Conservation (phyloP, 139 green algal genomes). For the Chlorella sp. region DNA sequence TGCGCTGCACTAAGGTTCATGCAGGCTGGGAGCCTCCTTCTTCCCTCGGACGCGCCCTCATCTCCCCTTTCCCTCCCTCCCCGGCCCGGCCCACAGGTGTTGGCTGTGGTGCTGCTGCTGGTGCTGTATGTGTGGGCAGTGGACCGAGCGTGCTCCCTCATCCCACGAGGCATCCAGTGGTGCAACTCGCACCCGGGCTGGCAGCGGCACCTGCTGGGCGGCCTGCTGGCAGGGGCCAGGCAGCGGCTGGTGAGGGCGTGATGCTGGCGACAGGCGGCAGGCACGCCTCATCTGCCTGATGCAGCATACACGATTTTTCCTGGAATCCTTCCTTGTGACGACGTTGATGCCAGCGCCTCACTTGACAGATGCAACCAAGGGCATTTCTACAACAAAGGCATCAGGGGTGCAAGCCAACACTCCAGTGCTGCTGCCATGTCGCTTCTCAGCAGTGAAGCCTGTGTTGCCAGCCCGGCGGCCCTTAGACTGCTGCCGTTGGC, state of each 20-base stretch:
- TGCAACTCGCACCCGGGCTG: background rate
- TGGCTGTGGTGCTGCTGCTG: background rate
- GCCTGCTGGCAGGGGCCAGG: background rate
- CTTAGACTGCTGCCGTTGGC: background rate
- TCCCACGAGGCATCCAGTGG: background rate
- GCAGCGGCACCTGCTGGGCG: background rate
- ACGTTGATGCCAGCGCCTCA: too few relatives aligned
- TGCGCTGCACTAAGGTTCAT: background rate
- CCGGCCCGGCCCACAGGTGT: background rate
- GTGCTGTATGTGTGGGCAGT: background rate
- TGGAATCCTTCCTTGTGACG: too few relatives aligned
- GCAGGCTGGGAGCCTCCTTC: too few relatives aligned
- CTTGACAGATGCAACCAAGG: too few relatives aligned
- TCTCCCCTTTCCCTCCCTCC: background rate
- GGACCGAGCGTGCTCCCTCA: background rate
- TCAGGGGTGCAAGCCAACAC: background rate
- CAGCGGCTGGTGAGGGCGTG: background rate
- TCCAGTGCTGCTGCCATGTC: background rate
- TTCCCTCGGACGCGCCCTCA: background rate
- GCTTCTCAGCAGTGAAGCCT: background rate
- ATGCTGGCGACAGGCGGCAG: background rate
- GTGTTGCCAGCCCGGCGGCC: background rate
- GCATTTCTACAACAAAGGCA: too few relatives aligned
- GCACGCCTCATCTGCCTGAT: too few relatives aligned
- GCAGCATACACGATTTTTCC: too few relatives aligned